Base-by-base conservation (phyloP, 176 grass and related monocot species). In the Carex parvula region DNA sequence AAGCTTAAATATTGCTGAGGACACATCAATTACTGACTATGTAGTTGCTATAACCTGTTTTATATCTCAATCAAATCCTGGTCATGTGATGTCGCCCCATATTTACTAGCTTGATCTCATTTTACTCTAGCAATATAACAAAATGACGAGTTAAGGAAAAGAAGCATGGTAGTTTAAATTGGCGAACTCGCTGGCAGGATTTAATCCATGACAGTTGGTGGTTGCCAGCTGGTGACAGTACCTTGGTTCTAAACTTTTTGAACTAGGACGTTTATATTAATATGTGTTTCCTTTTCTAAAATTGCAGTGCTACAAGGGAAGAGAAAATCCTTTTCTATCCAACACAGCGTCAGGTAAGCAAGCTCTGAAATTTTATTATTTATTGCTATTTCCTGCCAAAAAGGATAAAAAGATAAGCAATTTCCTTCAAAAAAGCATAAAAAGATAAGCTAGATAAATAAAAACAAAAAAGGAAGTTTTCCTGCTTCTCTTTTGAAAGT, bases 291-390 rank as follows among this genome's bases (percentile, higher is more conserved):
- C 48, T 50, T 87, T 81, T 87, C 62, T 17, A 37, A 13, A 46
- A 87, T 67, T 89, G 52, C 92, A 98, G 95, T 81, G 63, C 80
- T 84, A 64, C 84, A 76, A 86, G 70, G 81, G 87, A 88, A 77
- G 95, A 92, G 55, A 87, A 87, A 79, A 88, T 95, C 30, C 91
- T 99, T n/a, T 99, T 99, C 86, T 99, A 99, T 91, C 96, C 96
- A 83, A 91, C 89, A 75, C 87, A 88, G 44, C 89, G 83, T 55
- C 86, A 92, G 83, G 96, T 95, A 85, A 90, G 85, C 39, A 48
- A 81, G 16, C 24, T 65, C 65, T 71, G 35, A 12, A 20, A 60
- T 20, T 66, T 55, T 76, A n/a, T 30, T 76, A 32, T 11, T 30
- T 56, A 77, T 56, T 17, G 4, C 24, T 73, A 77, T 8, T 54